These are phyloP conservation scores for Carpinus viminea DNA, from an alignment of 306 rosid species.

Conservation along the genomic window DNA sequence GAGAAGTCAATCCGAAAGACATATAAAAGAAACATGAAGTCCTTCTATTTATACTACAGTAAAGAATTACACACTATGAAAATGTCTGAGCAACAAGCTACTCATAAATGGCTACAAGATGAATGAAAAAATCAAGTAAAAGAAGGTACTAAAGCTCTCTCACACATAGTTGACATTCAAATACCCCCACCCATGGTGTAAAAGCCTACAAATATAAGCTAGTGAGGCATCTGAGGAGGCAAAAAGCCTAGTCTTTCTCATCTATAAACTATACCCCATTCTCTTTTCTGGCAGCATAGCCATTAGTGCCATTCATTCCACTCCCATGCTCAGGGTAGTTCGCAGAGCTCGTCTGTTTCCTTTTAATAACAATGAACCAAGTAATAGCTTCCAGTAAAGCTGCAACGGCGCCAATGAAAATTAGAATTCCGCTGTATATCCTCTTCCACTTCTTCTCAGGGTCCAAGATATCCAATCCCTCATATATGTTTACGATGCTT, in stretches of 20 bases:
- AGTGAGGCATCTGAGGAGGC: neutral
- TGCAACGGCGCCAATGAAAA: slow-evolving; percentile 51
- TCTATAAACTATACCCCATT: slow-evolving; percentile 18
- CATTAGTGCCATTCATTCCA: slow-evolving; percentile 52
- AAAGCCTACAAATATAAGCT: neutral
- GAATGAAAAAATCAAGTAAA: neutral
- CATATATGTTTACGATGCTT: slow-evolving; percentile 64
- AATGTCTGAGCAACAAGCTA: neutral
- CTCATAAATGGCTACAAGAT: neutral
- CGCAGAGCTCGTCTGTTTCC: slow-evolving; percentile 43
- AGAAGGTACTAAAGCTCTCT: slow-evolving; percentile 1
- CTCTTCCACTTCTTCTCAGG: slow-evolving; percentile 64
- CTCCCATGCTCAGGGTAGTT: slow-evolving; percentile 26
- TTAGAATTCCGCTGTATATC: slow-evolving; percentile 42
- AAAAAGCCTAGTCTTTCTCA: neutral
- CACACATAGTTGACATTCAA: neutral
- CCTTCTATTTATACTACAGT: neutral
- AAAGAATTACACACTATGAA: neutral
- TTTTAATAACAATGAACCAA: slow-evolving; percentile 59
- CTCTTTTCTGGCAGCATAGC: slow-evolving; percentile 46
- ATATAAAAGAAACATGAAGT: neutral
- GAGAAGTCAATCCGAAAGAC: neutral
- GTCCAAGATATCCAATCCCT: slow-evolving; percentile 65
- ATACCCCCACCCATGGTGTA: neutral
- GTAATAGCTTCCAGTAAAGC: slow-evolving; percentile 69